phyloP scores from a whole-genome alignment of 768 basidiomycete genomes.

The Russula vinacea region DNA sequence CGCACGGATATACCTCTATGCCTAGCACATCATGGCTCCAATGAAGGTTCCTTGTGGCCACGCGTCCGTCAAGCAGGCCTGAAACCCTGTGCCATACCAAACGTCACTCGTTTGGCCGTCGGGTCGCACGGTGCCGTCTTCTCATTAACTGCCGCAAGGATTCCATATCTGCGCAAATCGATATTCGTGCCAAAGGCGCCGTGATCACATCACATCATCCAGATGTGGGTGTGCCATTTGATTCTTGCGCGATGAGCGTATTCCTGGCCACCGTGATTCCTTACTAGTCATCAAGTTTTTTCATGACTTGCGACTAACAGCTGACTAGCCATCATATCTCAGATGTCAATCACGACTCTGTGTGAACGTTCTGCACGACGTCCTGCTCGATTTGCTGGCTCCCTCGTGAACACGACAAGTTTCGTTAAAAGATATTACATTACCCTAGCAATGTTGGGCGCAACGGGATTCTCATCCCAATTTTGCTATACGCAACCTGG shows the following conservation, averaged over 20 bases:
- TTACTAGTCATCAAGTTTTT: neutral
- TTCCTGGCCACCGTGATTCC: neutral
- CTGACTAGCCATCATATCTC: neutral
- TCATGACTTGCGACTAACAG: neutral
- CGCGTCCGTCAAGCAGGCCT: neutral
- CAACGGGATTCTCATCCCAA: neutral
- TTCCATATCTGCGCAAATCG: neutral
- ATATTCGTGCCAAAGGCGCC: neutral
- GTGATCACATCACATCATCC: neutral
- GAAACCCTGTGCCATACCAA: neutral
- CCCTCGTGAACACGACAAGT: neutral
- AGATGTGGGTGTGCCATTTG: neutral
- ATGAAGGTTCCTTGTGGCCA: conserved; percentile 1
- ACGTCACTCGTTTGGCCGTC: neutral
- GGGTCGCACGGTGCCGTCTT: neutral
- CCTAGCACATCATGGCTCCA: neutral
- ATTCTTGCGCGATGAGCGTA: neutral
- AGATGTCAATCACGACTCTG: neutral
- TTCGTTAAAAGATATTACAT: neutral
- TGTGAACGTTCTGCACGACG: neutral
- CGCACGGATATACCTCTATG: neutral
- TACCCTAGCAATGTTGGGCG: neutral
- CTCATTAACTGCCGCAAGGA: neutral
- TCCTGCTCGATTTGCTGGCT: neutral
- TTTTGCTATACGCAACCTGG: neutral